Evolutionary conservation across 495 filamentous ascomycete genomes (phyloP).

Genomic region (Penicillium ochrochloron): DNA sequence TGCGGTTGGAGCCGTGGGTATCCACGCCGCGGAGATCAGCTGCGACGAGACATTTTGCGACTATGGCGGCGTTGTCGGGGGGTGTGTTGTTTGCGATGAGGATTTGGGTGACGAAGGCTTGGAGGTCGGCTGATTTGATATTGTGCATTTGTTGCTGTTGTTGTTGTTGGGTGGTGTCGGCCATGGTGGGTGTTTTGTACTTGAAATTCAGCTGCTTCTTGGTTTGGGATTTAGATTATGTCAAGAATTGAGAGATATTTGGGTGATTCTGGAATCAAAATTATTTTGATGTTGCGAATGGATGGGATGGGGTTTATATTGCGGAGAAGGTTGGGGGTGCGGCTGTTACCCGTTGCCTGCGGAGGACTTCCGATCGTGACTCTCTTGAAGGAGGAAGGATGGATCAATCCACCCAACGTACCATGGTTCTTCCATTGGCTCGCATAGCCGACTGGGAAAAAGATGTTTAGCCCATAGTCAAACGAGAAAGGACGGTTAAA

Average conservation of each 20-base stretch:
- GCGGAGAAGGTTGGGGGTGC: slow-evolving; percentile 16
- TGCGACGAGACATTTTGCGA: slow-evolving; percentile 66
- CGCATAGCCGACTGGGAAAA: not conserved
- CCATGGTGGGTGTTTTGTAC: slow-evolving; percentile 16
- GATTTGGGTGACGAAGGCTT: slow-evolving; percentile 50
- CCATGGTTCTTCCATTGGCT: not conserved
- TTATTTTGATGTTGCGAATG: too few relatives aligned
- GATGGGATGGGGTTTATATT: slow-evolving; percentile 9
- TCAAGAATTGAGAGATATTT: not conserved
- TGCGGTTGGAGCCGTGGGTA: slow-evolving; percentile 76
- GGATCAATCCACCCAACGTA: not conserved
- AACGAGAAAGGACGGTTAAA: not conserved
- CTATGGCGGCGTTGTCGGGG: slow-evolving; percentile 55
- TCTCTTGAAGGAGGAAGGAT: not conserved
- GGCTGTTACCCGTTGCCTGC: slow-evolving; percentile 18
- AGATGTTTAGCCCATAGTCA: not conserved
- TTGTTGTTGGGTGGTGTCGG: slow-evolving; percentile 21
- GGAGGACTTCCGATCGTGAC: slow-evolving; percentile 12
- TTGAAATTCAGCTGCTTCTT: not conserved
- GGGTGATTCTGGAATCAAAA: not conserved
- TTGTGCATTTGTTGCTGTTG: slow-evolving; percentile 33
- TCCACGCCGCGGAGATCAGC: slow-evolving; percentile 81
- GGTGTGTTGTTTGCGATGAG: slow-evolving; percentile 64
- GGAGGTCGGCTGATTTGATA: slow-evolving; percentile 30
- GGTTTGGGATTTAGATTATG: not conserved